Base-by-base conservation (phyloP, 2,329 filamentous ascomycete species). In the Lasiodiplodia sp. region DNA sequence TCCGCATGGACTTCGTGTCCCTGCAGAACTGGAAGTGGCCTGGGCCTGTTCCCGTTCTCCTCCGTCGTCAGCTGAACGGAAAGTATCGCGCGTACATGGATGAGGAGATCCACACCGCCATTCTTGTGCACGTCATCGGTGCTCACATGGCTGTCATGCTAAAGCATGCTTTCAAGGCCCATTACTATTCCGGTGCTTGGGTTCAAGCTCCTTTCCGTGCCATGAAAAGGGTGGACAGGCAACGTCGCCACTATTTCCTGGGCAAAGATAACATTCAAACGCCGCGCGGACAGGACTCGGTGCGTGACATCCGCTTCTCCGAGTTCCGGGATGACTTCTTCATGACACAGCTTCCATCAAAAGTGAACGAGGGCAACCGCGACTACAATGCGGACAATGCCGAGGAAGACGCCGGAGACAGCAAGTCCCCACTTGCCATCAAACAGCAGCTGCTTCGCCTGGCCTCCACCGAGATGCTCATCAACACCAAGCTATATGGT, bases 71-170 rank as follows among this genome's bases (percentile, higher is more conserved):
- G 64, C 73, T 88, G 44, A 88, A 87, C 71, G 85, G 86, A 3
- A 85, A 86, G 69, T 90, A 89, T 73, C 81, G 87, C 2, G 84
- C 88, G 31, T 88, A 83, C 72, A 87, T 87, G 80, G 85, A 88
- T 62, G 85, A 87, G 71, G 87, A 90, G 70, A 78, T 87, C 23
- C 81, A 88, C 8, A 84, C 88, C 71, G 83, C 84, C 1, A 81
- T 88, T 8, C 80, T 88, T 28, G 75, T 88, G 2, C 85, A 88
- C 55, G 87, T 83, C 70, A 79, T 88, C 44, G 87, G 86, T 6
- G 76, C 85, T 4, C 82, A 81, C 62, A 87, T 85, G 83, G 80
- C 83, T 2, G 80, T 85, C 4, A 76, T 80, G 40, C 79, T 88
- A 70, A 84, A 83, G 57, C 55, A 73, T 8, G 78, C 75, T 0